phyloP scores from a whole-genome alignment of 345 rosid genomes.

The Acer yangbiense region DNA sequence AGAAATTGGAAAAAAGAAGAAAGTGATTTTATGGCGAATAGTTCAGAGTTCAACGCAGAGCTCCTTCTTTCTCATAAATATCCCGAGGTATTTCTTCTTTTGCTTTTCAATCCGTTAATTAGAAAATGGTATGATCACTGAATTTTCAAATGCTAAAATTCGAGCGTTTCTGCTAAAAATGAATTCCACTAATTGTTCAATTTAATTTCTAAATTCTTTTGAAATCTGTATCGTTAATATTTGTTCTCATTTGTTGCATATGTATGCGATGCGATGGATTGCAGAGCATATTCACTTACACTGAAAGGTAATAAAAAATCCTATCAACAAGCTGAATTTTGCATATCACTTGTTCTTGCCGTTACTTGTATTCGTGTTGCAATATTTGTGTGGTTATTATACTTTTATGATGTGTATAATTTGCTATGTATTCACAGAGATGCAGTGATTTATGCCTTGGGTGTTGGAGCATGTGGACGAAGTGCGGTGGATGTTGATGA shows the following conservation, averaged over 20 bases:
- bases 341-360: neutral
- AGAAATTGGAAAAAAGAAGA: no score
- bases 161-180: no score
- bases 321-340: neutral
- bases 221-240: neutral
- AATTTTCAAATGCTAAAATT: neutral
- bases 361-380: neutral
- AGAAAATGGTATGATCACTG: neutral
- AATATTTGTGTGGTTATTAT: neutral
- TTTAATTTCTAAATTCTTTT: neutral
- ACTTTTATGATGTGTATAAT: neutral
- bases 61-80: conserved; percentile 62
- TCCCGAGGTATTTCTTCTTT: conserved; percentile 52
- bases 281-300: conserved; percentile 51
- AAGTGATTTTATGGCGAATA: conserved; percentile 35
- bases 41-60: conserved; percentile 48
- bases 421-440: conserved; percentile 49
- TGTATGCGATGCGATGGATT: neutral
- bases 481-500: conserved; percentile 71
- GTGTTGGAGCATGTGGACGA: conserved; percentile 79
- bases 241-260: conserved; percentile 5
- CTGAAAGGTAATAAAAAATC: conserved; percentile 52
- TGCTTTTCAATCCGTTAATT: neutral
- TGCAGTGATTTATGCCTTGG: conserved; percentile 76
- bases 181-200: no score